Evolutionary conservation across 495 filamentous ascomycete genomes (phyloP), one percentile per base, ranked within the genome.

Genomic region (Penicillium longicatenatum): DNA sequence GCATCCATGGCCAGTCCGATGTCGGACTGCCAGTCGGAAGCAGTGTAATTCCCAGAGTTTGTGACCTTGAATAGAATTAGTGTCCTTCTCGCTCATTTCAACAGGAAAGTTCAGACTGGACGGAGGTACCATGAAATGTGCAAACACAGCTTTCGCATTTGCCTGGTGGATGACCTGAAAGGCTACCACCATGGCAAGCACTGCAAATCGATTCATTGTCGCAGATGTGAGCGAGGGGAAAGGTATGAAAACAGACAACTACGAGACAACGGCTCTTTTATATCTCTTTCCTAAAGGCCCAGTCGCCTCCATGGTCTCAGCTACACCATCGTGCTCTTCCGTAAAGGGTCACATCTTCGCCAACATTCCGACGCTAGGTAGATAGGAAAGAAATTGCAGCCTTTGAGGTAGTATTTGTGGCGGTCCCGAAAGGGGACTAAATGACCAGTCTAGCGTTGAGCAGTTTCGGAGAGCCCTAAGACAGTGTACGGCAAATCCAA

Each of bases 1-100:
- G 83, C 78, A 12, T 75, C 74, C 61, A 85, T 79, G 9, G 89
- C 89, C 4, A 77, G 63, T 4, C 58, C 61, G 35, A 92, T 86
- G 52, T 92, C 88, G 16, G 68, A 67, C 22, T 73, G 59, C 83
- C 85, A 91, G 50, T 86, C 76, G 5, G 53, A 44, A 10, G 58
- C 42, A 21, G 60, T 65, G 51, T 69, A 75, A 37, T 66, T 64
- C 43, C 55, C 53, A 21, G 62, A 58, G 54, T 69, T 73, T 20
- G 64, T 53, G 4, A 68, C 29, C 69, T 71, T 21, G 10, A 16
- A 54, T 45, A 33, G 22, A 43, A n/a, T 21, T 20, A 26, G 26
- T 26, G 26, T 26, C 26, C 26, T 26, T 26, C 26, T 26, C 26
- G 26, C 26, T 26, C 26, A 53, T 19, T 50, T 7, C 22, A 30